Evolutionary conservation across 768 basidiomycete species (phyloP).

Genomic region (Suillus sp.): DNA sequence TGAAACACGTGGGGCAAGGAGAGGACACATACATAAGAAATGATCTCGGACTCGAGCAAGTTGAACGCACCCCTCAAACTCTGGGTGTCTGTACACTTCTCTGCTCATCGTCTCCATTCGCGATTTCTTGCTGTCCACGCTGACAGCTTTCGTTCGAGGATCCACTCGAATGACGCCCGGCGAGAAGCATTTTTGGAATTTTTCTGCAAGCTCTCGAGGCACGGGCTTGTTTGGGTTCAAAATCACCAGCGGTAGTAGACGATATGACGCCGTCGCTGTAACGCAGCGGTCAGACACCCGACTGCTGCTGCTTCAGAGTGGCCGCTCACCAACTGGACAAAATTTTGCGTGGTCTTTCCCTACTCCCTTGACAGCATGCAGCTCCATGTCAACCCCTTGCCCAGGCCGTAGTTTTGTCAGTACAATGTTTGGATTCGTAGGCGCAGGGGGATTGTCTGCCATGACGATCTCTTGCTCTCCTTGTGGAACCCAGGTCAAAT

Average conservation of each 20-base stretch:
- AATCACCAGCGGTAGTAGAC: conserved; percentile 82
- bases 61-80: conserved; percentile 83
- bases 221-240: conserved; percentile 73
- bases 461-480: conserved; percentile 78
- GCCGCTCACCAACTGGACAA: conserved; percentile 80
- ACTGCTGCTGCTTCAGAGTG: background rate
- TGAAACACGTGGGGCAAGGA: background rate
- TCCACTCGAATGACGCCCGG: conserved; percentile 74
- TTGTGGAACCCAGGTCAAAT: conserved; percentile 76
- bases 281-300: background rate
- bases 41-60: conserved; percentile 86
- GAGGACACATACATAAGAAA: conserved; percentile 76
- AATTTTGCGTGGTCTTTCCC: conserved; percentile 98
- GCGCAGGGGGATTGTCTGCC: conserved; percentile 51
- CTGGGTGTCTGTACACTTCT: conserved; percentile 89
- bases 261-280: conserved; percentile 92
- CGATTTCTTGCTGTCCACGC: conserved; percentile 63
- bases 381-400: conserved; percentile 79
- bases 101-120: conserved; percentile 88
- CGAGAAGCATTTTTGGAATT: conserved; percentile 88
- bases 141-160: conserved; percentile 56
- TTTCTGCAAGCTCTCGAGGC: conserved; percentile 71
- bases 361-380: conserved; percentile 91
- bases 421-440: conserved; percentile 82
- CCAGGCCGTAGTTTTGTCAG: conserved; percentile 91